phyloP scores from a whole-genome alignment of 2,329 filamentous ascomycete genomes.

The Penicillium nordicum region DNA sequence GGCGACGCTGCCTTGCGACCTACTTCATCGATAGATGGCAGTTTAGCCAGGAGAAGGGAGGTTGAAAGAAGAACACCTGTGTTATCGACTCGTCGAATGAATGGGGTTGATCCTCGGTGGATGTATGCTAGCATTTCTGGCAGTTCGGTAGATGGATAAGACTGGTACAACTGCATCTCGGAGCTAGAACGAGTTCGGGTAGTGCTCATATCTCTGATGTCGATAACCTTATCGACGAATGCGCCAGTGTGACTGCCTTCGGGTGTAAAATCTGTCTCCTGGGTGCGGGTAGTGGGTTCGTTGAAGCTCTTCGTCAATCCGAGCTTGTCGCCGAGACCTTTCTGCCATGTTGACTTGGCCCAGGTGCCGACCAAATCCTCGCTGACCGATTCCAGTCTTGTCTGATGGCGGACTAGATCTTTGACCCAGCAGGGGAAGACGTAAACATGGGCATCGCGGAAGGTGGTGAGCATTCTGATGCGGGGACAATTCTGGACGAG shows the following conservation, averaged over 20 bases:
- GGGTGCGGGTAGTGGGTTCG: neutral
- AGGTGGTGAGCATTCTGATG: neutral
- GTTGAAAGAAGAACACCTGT: neutral
- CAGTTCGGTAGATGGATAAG: neutral
- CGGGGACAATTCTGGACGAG: neutral
- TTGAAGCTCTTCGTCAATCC: neutral
- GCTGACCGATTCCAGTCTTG: neutral
- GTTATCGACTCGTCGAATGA: constrained; percentile 1
- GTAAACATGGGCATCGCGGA: constrained; percentile 5
- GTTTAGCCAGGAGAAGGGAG: neutral
- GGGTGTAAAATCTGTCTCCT: neutral
- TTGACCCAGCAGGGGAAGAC: constrained; percentile 1
- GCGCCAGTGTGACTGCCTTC: neutral
- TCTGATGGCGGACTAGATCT: neutral
- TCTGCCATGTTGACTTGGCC: constrained; percentile 3
- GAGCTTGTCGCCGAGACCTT: neutral
- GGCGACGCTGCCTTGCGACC: neutral
- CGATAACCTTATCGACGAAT: neutral
- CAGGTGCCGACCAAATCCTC: constrained; percentile 1
- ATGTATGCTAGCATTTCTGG: neutral
- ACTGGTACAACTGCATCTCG: neutral
- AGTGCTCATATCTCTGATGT: neutral
- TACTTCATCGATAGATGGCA: neutral
- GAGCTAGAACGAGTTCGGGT: neutral
- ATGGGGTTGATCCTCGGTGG: neutral